Base-by-base conservation (phyloP, 495 filamentous ascomycete species). In the Neurospora sublineolata region DNA sequence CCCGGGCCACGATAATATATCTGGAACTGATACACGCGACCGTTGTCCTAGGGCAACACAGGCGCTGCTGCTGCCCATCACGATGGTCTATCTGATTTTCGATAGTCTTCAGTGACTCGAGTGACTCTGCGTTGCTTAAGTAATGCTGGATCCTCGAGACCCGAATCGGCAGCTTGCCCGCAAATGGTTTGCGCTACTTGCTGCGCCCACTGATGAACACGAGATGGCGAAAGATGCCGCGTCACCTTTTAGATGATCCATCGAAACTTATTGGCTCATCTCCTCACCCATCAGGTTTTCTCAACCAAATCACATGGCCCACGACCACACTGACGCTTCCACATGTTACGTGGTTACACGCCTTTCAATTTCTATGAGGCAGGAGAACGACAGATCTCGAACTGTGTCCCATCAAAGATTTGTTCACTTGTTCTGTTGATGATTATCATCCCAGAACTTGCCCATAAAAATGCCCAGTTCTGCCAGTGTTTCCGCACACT, bases 131-230 rank as follows among this genome's bases (percentile, higher is more conserved):
- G 12, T 33, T 64, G 52, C 46, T 27, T 14, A 14, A 27, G 20
- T 64, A 64, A 64, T 64, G 14, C 52, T 30, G 52, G 27, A 60
- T 33, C 20, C 2, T 64, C 27, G 27, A 33, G 27, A 64, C 52
- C 52, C 14, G 27, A 64, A 64, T 30, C 27, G 52, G 52, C 52
- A 36, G 14, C 6, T 64, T 64, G 23, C 52, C 27, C 27, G 27
- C 52, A 60, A 30, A 33, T 33, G 52, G 52, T 60, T 27, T 18
- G 23, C 52, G 52, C 52, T 60, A 60, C 52, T 20, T 39, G 23
- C 68, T 70, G 68, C 68, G 68, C 72, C 68, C 42, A 52, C 41
- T 39, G 42, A 41, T 73, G 72, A 42, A 70, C 60, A 44, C 27
- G 36, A 46, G 46, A 33, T 38, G 30, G 23, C 37, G 7, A 70